A percentile compares a stretch with the other conserved stretches of the same genome.
phyloP scores from a whole-genome alignment of 2,329 filamentous ascomycete species.

The Ophiostoma angusticollis region DNA sequence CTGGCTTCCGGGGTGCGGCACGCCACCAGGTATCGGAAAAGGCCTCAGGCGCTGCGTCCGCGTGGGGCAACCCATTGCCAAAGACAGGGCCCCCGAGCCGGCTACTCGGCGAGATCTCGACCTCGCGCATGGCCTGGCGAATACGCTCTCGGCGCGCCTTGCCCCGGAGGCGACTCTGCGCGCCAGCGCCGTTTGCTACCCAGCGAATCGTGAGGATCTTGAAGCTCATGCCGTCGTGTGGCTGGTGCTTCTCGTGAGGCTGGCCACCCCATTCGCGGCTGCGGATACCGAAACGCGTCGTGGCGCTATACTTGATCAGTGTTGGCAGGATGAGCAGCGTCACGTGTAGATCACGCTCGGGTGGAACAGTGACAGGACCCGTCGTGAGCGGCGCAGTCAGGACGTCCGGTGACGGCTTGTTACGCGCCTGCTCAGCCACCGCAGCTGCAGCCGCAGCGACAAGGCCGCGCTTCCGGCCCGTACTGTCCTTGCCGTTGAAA shows the following conservation, averaged over 20 bases:
- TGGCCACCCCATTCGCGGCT: slow-evolving; percentile 60
- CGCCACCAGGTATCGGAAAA: slow-evolving; percentile 10
- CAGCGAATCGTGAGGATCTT: slow-evolving; percentile 72
- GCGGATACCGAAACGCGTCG: slow-evolving; percentile 66
- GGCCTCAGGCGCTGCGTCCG: slow-evolving; percentile 12
- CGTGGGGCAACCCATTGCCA: slow-evolving; percentile 3
- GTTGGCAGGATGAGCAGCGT: slow-evolving; percentile 72
- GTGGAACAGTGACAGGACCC: slow-evolving; percentile 50
- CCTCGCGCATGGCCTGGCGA: slow-evolving; percentile 40
- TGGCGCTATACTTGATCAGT: slow-evolving; percentile 62
- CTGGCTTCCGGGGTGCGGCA: slow-evolving; percentile 14
- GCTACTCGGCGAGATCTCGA: slow-evolving; percentile 27
- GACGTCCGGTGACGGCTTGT: slow-evolving; percentile 24
- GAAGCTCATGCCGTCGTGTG: slow-evolving; percentile 80
- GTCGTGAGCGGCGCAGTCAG: slow-evolving; percentile 41
- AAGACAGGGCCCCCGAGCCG: slow-evolving; percentile 21
- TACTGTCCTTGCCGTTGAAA: slow-evolving; percentile 12
- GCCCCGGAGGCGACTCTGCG: slow-evolving; percentile 41
- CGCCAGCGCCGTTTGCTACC: slow-evolving; percentile 62
- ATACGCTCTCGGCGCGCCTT: slow-evolving; percentile 44
- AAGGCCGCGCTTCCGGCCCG: background rate
- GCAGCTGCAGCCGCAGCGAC: slow-evolving; percentile 18
- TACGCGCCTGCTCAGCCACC: background rate
- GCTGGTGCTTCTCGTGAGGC: slow-evolving; percentile 12
- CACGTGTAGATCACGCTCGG: slow-evolving; percentile 71